These are phyloP conservation scores for Aspergillus texensis DNA, from an alignment of 2,329 filamentous ascomycete genomes.

Conservation along the genomic window DNA sequence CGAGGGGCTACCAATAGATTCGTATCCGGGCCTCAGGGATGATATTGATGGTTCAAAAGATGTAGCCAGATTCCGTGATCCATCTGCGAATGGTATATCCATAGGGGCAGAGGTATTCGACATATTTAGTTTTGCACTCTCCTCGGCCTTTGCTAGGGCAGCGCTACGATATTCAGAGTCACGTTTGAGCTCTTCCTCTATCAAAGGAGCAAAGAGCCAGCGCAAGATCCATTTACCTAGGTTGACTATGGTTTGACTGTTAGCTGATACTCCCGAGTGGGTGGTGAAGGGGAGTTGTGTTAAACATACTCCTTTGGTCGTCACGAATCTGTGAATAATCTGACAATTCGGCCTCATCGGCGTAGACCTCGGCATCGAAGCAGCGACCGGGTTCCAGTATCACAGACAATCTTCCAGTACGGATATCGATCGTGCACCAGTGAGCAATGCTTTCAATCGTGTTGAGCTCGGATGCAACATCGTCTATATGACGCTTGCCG, in stretches of 20 bases:
- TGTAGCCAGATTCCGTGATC: slow-evolving; percentile 30
- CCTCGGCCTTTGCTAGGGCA: slow-evolving; percentile 65
- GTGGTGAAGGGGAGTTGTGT: background rate
- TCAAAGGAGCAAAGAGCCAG: slow-evolving; percentile 84
- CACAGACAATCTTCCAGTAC: slow-evolving; percentile 88
- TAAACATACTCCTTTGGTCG: slow-evolving; percentile 80
- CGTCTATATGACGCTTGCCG: slow-evolving; percentile 90
- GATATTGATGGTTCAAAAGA: slow-evolving; percentile 43
- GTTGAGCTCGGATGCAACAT: slow-evolving; percentile 84
- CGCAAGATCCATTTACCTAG: slow-evolving; percentile 95
- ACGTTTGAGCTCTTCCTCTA: slow-evolving; percentile 85
- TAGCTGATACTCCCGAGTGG: background rate
- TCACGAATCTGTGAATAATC: slow-evolving; percentile 81
- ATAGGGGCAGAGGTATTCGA: slow-evolving; percentile 65
- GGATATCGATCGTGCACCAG: slow-evolving; percentile 94
- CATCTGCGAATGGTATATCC: slow-evolving; percentile 50
- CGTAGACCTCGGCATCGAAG: slow-evolving; percentile 97
- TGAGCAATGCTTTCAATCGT: slow-evolving; percentile 87
- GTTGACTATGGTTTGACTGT: slow-evolving; percentile 65
- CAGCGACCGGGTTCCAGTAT: slow-evolving; percentile 92
- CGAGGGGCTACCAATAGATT: slow-evolving; percentile 60
- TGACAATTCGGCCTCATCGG: slow-evolving; percentile 78
- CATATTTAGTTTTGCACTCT: slow-evolving; percentile 58
- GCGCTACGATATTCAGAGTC: slow-evolving; percentile 74
- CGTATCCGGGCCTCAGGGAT: slow-evolving; percentile 65